Evolutionary conservation across 495 filamentous ascomycete species (phyloP), one percentile per base, ranked within the genome.

Genomic region (Xylaria longipes): DNA sequence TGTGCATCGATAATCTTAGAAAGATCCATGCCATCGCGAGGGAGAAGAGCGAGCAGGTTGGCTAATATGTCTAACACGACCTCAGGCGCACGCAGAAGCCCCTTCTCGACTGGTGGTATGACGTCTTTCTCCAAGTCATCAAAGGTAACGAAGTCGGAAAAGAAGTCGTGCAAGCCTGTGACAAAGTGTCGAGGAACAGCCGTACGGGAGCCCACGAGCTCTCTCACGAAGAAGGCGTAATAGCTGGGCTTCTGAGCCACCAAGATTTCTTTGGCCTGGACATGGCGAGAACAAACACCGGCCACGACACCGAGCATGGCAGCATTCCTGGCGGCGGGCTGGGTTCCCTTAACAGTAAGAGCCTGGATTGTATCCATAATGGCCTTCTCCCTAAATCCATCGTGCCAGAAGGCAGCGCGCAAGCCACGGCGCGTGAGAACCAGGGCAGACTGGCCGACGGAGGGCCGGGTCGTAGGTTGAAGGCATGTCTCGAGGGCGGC

Each of bases 61-160:
- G 90, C 85, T 45, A 97, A 82, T 43, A 98, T 81, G 70, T 92
- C 91, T 33, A 98, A 84, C 15, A 97, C 90, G 43, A 98, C 91
- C 78, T 99, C 96, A 0, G 96, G 96, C 22, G 96, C 90, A 80
- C 96, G 87, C 50, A 99, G 80, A 48, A 99, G 88, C 1, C 92
- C 91, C 80, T 97, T 97, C 74, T 99, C 96, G 6, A 98, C 82
- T 0, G 93, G 84, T 56, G 96, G 94, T 31, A 94, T 84, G 43
- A 98, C 71, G 48, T 96, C 91, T 67, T 89, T 89, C 60, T 87
- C 84, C 12, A 99, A 78, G 68, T 97, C 94, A 50, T 93, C 92
- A 11, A 88, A 78, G 2, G 89, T 89, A n/a, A 93, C 83, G 73
- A 96, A 97, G 9, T 82, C 84, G 17, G 81, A 73, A 78, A 97